Base-by-base conservation (phyloP, 2,329 filamentous ascomycete species). In the Alternaria angustiovoidea region DNA sequence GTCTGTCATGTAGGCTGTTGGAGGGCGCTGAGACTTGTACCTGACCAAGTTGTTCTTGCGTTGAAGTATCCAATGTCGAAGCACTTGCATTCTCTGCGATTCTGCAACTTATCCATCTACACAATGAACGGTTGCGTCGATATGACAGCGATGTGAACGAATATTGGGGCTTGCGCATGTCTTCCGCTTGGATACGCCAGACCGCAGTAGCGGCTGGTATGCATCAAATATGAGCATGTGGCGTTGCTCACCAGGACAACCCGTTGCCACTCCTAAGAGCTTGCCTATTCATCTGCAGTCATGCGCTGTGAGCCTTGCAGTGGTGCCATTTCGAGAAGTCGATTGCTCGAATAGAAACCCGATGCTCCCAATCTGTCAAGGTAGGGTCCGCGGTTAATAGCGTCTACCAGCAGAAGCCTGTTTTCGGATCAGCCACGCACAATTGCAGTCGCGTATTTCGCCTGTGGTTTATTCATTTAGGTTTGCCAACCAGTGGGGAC, bases 291-390 rank as follows among this genome's bases (percentile, higher is more conserved):
- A 7, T 26, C 20, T 18, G 24, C 38, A 38, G 30, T 26, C 32
- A 49, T 49, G 46, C 46, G 20, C 14, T 49, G 20, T 26, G n/a
- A 49, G 46, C 32, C 30, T 36, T 38, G 46, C 46, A 49, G 46
- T 49, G 46, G 46, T 38, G 32, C 30, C 30, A 18, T 18, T 38
- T 49, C 11, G 46, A 49, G 46, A 49, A 49, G 30, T 49, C 46
- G 46, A 49, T 38, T 36, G 32, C 46, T 32, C 46, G 20, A 49
- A 38, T 49, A 38, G 46, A 49, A 18, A 9, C n/a, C 7, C 46
- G 46, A 38, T 49, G 46, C 46, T 22, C 32, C 8, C 46, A 14
- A 49, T 49, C 9, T 26, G 14, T 49, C 46, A 49, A 49, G 46
- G 32, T 12, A 49, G 36, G 46, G 46, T 49, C 46, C 34, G 32